Evolutionary conservation across 2,329 filamentous ascomycete genomes (phyloP).

Genomic region (Claviceps lovelessii): DNA sequence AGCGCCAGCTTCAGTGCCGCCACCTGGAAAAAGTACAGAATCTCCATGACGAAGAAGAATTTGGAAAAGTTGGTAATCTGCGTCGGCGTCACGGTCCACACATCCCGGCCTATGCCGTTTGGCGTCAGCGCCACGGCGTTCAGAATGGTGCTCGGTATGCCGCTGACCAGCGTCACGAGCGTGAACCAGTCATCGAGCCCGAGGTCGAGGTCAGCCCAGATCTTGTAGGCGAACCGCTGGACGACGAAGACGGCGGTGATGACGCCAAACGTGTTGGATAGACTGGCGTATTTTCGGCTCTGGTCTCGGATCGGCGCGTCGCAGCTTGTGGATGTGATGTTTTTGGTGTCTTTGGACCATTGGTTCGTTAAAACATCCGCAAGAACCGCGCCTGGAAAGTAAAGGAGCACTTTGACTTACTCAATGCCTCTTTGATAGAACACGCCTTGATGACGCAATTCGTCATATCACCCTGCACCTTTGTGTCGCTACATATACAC

Average conservation of each 20-base stretch:
- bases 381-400: too few relatives aligned
- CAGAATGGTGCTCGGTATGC: constrained; percentile 18
- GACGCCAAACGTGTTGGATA: constrained; percentile 19
- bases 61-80: constrained; percentile 10
- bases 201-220: constrained; percentile 20
- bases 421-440: constrained; percentile 15
- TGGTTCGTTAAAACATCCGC: not conserved
- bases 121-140: constrained; percentile 1
- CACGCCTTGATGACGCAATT: not conserved
- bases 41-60: constrained; percentile 18
- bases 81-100: constrained; percentile 12
- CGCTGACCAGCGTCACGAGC: constrained; percentile 13
- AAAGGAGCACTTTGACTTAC: constrained; percentile 11
- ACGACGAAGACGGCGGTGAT: constrained; percentile 26
- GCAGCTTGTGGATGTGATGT: constrained; percentile 11
- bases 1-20: constrained; percentile 24
- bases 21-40: constrained; percentile 17
- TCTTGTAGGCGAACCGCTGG: constrained; percentile 24
- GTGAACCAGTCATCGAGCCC: constrained; percentile 26
- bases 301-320: constrained; percentile 16
- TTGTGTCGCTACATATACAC: constrained; percentile 19
- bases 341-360: constrained; percentile 7
- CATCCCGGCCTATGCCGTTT: constrained; percentile 15
- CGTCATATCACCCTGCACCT: constrained; percentile 11
- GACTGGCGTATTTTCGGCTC: constrained; percentile 18